Conservation (phyloP, 2,329 filamentous ascomycete genomes). For the Fusarium sp. region DNA sequence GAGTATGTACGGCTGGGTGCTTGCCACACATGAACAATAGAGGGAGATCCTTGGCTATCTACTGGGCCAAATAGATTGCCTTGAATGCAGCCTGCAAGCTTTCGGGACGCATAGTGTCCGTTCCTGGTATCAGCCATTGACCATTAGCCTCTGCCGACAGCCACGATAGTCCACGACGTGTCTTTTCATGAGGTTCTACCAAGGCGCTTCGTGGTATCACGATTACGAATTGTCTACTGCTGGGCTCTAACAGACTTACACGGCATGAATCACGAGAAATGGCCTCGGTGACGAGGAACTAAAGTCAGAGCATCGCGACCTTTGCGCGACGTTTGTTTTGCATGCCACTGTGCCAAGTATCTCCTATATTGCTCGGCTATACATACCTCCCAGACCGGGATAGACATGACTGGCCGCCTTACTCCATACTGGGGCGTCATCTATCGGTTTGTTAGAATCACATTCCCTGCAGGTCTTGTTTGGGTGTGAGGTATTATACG, state of each 20-base stretch:
- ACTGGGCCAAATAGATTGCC: constrained; percentile 7
- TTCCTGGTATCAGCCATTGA: constrained; percentile 2
- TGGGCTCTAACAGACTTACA: constrained; percentile 8
- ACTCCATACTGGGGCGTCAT: not conserved
- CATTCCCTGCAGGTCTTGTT: not conserved
- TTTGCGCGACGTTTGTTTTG: constrained; percentile 4
- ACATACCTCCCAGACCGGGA: not conserved
- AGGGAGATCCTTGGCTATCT: constrained; percentile 1
- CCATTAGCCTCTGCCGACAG: not conserved
- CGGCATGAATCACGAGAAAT: constrained; percentile 5
- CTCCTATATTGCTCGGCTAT: constrained; percentile 1
- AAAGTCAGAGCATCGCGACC: not conserved
- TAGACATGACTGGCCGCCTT: constrained; percentile 17
- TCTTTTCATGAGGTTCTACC: constrained; percentile 7
- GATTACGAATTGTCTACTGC: constrained; percentile 7
- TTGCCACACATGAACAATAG: not conserved
- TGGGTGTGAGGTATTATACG: not conserved
- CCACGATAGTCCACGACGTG: constrained; percentile 5
- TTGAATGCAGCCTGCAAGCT: constrained; percentile 3
- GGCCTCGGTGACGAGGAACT: not conserved
- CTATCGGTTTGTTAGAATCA: not conserved
- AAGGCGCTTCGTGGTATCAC: constrained; percentile 14
- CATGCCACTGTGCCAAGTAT: not conserved
- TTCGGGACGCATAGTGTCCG: constrained; percentile 9
- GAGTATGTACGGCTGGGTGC: not conserved